Conservation (phyloP, 1,284 basidiomycete species). For the Rhodotorula sp. region DNA sequence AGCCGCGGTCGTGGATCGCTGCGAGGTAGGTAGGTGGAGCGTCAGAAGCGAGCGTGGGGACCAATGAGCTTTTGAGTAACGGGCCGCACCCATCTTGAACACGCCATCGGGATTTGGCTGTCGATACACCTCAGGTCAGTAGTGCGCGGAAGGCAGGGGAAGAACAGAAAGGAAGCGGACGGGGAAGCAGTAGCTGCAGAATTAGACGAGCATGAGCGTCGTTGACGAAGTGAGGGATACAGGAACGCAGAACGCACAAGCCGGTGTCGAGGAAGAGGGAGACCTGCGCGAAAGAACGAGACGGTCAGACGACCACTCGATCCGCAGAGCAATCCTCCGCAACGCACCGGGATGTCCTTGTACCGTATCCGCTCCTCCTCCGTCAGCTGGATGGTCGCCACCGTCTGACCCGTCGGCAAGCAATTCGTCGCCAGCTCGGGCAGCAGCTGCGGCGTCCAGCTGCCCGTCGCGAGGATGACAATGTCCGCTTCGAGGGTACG, state of each 20-base stretch:
- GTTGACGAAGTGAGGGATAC: too few relatives aligned
- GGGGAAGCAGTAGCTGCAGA: constrained; percentile 31
- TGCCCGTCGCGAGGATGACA: constrained; percentile 20
- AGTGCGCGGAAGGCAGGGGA: neutral
- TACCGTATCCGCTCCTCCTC: constrained; percentile 24
- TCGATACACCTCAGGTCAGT: neutral
- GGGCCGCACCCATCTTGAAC: constrained; percentile 24
- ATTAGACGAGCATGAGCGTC: neutral
- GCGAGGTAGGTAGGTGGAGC: neutral
- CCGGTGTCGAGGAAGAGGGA: constrained; percentile 35
- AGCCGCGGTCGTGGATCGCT: constrained; percentile 40
- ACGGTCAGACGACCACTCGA: neutral
- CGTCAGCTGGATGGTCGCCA: constrained; percentile 28
- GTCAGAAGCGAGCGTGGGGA: neutral
- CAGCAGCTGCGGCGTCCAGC: constrained; percentile 33
- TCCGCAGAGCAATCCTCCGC: too few relatives aligned
- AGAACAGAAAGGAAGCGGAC: neutral
- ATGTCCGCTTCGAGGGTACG: constrained; percentile 22
- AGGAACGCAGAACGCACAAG: constrained; percentile 20
- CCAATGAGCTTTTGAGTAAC: too few relatives aligned
- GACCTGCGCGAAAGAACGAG: neutral
- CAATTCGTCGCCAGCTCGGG: constrained; percentile 28
- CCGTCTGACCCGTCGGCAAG: constrained; percentile 36
- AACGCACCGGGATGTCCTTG: constrained; percentile 24
- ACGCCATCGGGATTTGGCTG: constrained; percentile 13